phyloP scores from a whole-genome alignment of 2,329 filamentous ascomycete species.

The Diaporthe amygdali region DNA sequence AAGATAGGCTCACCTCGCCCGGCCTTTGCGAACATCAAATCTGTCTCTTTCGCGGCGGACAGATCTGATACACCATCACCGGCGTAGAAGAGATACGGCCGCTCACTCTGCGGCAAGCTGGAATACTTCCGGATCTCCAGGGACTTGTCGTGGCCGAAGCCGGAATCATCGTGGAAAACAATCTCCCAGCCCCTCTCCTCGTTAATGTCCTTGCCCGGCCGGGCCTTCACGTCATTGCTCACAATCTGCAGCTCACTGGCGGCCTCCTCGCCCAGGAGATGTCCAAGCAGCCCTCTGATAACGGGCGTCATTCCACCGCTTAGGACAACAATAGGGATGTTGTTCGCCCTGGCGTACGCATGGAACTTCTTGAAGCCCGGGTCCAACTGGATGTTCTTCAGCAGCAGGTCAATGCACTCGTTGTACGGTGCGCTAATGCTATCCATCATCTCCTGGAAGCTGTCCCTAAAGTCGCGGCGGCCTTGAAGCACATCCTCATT shows the following conservation, averaged over 20 bases:
- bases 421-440: constrained; percentile 81
- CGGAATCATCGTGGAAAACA: constrained; percentile 83
- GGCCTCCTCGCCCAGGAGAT: constrained; percentile 78
- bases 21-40: constrained; percentile 91
- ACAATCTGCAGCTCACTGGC: constrained; percentile 85
- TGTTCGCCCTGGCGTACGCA: constrained; percentile 78
- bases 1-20: constrained; percentile 69
- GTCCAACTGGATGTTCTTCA: constrained; percentile 86
- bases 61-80: constrained; percentile 94
- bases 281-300: constrained; percentile 81
- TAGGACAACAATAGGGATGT: constrained; percentile 90
- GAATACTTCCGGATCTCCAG: constrained; percentile 89
- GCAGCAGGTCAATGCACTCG: constrained; percentile 79
- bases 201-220: constrained; percentile 74
- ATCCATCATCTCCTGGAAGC: constrained; percentile 92
- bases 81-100: constrained; percentile 90
- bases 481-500: constrained; percentile 80
- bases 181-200: constrained; percentile 87
- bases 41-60: constrained; percentile 89
- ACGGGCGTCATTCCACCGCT: constrained; percentile 93
- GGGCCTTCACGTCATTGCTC: constrained; percentile 76
- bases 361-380: constrained; percentile 89
- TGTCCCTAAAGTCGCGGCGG: constrained; percentile 77
- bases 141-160: constrained; percentile 97
- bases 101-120: constrained; percentile 66